A percentile compares a stretch with the other conserved stretches of the same genome.
phyloP scores from a whole-genome alignment of 2,329 filamentous ascomycete species.

The Alternaria gaisen region DNA sequence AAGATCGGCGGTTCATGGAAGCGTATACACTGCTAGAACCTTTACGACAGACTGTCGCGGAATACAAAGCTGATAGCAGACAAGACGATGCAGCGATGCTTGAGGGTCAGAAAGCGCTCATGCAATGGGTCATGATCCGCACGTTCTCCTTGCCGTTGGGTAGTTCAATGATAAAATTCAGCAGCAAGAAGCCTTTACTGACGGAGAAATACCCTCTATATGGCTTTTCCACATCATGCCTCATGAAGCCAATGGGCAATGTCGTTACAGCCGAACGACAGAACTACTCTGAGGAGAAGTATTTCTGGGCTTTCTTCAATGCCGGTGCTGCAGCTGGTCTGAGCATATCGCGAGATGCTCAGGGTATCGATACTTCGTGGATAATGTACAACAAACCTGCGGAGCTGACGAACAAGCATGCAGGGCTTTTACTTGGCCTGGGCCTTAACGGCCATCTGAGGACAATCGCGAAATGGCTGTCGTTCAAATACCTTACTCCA shows the following conservation, averaged over 20 bases:
- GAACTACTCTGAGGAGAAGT: conserved; percentile 91
- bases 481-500: conserved; percentile 98
- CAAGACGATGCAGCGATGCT: conserved; percentile 89
- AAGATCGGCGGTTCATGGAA: conserved; percentile 89
- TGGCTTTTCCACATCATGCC: conserved; percentile 89
- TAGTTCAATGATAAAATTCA: conserved; percentile 86
- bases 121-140: conserved; percentile 83
- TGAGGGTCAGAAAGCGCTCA: conserved; percentile 90
- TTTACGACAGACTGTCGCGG: conserved; percentile 78
- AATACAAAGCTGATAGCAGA: conserved; percentile 75
- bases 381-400: conserved; percentile 97
- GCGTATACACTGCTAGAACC: conserved; percentile 87
- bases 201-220: conserved; percentile 91
- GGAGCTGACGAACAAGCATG: conserved; percentile 94
- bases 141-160: conserved; percentile 90
- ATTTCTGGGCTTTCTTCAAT: conserved; percentile 98
- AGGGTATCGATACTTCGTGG: conserved; percentile 98
- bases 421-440: conserved; percentile 88
- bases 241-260: conserved; percentile 90
- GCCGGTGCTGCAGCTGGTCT: conserved; percentile 93
- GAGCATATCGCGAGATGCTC: conserved; percentile 86
- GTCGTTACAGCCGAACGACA: conserved; percentile 92
- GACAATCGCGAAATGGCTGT: conserved; percentile 94
- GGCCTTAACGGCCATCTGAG: conserved; percentile 96
- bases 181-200: conserved; percentile 83